Percentiles rank a stretch among this genome's conserved stretches.
Conservation (phyloP, 257 asterid genomes). For the Paulownia fortunei region DNA sequence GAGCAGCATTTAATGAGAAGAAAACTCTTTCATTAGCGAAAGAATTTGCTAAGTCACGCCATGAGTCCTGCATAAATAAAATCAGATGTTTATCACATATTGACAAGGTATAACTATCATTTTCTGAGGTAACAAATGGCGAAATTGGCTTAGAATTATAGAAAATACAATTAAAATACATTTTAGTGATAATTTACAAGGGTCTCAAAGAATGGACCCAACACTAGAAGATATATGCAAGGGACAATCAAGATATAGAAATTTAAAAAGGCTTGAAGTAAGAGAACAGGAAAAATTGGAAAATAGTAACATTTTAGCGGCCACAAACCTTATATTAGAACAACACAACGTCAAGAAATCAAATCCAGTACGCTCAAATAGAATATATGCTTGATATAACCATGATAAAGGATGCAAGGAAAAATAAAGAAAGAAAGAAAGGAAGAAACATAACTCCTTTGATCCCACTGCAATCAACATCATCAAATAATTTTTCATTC, state of each 20-base stretch:
- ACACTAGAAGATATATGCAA: slow-evolving; percentile 7
- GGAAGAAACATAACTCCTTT: neutral
- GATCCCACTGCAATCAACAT: neutral
- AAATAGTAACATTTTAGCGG: neutral
- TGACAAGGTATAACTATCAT: neutral
- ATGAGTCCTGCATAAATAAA: slow-evolving; percentile 68
- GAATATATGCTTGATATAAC: neutral
- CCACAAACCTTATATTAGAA: neutral
- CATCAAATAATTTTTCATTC: neutral
- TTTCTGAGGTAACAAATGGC: neutral
- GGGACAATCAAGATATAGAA: neutral
- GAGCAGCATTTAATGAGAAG: slow-evolving; percentile 67
- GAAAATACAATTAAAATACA: neutral
- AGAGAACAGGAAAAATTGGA: neutral
- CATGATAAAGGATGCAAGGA: neutral
- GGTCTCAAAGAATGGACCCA: neutral
- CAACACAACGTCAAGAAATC: neutral
- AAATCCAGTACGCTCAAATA: neutral
- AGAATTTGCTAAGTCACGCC: slow-evolving; percentile 79
- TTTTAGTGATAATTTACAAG: neutral
- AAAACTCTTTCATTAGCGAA: slow-evolving; percentile 75
- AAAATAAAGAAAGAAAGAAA: neutral
- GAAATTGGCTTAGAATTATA: neutral
- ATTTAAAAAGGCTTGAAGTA: neutral
- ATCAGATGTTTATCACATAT: slow-evolving; percentile 22